These are phyloP conservation scores for Trichophyton simii DNA, from an alignment of 2,329 filamentous ascomycete species.

Conservation along the genomic window DNA sequence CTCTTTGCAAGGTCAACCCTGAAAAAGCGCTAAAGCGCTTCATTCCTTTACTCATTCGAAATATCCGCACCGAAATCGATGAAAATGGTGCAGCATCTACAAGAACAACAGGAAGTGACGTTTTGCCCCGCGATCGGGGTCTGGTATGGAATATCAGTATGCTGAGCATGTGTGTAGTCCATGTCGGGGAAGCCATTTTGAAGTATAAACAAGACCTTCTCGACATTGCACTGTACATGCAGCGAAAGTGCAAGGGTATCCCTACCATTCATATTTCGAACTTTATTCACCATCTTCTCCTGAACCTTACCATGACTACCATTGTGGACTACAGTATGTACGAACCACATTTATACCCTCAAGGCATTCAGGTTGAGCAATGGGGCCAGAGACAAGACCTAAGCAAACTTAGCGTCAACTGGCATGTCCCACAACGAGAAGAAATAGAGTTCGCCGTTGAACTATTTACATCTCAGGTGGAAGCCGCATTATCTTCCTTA, in stretches of 20 bases:
- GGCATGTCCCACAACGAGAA: constrained; percentile 70
- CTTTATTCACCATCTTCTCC: constrained; percentile 87
- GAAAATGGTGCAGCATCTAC: constrained; percentile 93
- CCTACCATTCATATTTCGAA: constrained; percentile 95
- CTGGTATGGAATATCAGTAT: constrained; percentile 96
- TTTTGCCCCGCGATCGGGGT: constrained; percentile 80
- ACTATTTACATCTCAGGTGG: constrained; percentile 73
- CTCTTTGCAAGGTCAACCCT: constrained; percentile 87
- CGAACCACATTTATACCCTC: constrained; percentile 59
- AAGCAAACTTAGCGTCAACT: constrained; percentile 66
- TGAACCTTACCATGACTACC: constrained; percentile 91
- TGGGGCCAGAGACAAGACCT: constrained; percentile 75
- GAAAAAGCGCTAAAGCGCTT: constrained; percentile 86
- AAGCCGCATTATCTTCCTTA: constrained; percentile 61
- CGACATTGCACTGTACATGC: constrained; percentile 89
- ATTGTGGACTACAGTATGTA: constrained; percentile 81
- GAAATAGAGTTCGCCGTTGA: constrained; percentile 85
- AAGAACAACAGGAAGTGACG: constrained; percentile 82
- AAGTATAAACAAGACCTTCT: constrained; percentile 81
- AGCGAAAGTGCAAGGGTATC: constrained; percentile 83
- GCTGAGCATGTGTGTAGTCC: constrained; percentile 94
- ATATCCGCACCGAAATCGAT: constrained; percentile 92
- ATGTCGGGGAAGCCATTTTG: constrained; percentile 81
- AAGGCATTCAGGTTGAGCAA: constrained; percentile 61
- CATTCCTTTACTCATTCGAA: constrained; percentile 76